Evolutionary conservation across 1,284 basidiomycete genomes (phyloP), one percentile per base, ranked within the genome.

Genomic region (Porphyrellus sp.): DNA sequence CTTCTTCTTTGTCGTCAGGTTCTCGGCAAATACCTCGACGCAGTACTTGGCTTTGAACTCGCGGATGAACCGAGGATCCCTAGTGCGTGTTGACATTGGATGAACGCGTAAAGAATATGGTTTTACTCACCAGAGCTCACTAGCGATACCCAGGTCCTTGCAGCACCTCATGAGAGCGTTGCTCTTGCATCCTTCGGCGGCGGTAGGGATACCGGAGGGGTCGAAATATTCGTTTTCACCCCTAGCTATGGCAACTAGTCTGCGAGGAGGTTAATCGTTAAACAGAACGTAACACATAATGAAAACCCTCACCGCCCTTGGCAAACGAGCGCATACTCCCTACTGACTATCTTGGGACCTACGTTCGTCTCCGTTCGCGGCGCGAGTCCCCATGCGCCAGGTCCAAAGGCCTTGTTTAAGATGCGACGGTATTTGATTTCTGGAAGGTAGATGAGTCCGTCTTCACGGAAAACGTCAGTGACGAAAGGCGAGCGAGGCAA

Each of bases 171-270:
- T 98, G 34, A 99, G 77, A 2, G 96, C 96, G 61, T 99, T 98
- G 63, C 89, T 93, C 73, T 98, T 99, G 74, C 91, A 93, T 0
- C 89, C 93, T 69, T 99, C 96, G 0, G 90, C 91, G 0, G 96
- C 96, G 0, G 95, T 99, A 1, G 96, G 82, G 47, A 99, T 86
- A 20, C 94, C 94, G 0, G 82, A 80, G 3, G 91, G 88, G 65
- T 96, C 93, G 65, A 98, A 99, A 70, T 95, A 98, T 62, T 98
- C 93, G 65, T 98, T 96, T 72, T 99, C 96, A 39, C 96, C 96
- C 52, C 96, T 81, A 1, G 96, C 90, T 55, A 98, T 86, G 6
- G 84, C 88, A 0, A 98, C 93, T 20, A 98, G 79, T 48, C 93
- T 96, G 58, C 3, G 21, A 46, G 37, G 12, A 37, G 7, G 28